These are phyloP conservation scores for Rhodamnia argentea DNA, from an alignment of 345 rosid genomes.

Conservation along the genomic window DNA sequence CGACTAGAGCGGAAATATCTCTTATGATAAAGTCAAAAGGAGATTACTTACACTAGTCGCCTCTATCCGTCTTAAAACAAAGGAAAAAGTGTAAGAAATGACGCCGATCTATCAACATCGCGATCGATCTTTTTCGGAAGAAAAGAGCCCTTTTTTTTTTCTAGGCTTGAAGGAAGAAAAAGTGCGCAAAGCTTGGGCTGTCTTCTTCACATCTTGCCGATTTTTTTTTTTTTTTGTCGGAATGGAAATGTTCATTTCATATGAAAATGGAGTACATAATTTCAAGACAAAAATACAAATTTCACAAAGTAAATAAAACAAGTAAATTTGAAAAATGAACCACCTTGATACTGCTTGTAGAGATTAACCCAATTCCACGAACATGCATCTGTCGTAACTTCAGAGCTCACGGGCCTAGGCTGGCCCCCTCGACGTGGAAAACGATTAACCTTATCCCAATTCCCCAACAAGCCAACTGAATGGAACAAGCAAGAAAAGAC, in stretches of 20 bases:
- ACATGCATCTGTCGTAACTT: too few relatives aligned
- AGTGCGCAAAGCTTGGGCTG: neutral
- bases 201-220: neutral
- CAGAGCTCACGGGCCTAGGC: too few relatives aligned
- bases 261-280: too few relatives aligned
- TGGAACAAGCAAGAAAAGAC: neutral
- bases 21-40: neutral
- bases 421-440: neutral
- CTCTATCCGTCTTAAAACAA: neutral
- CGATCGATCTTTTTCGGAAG: neutral
- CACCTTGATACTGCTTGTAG: too few relatives aligned
- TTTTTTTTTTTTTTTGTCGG: too few relatives aligned
- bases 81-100: neutral
- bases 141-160: neutral
- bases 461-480: neutral
- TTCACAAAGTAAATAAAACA: too few relatives aligned
- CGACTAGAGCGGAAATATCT: neutral
- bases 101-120: neutral
- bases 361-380: too few relatives aligned
- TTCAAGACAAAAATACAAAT: too few relatives aligned
- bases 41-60: neutral
- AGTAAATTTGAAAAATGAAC: too few relatives aligned
- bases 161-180: neutral
- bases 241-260: too few relatives aligned
- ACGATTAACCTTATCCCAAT: neutral